phyloP scores from a whole-genome alignment of 73 alveolate genomes.

The Stentor roeselii region DNA sequence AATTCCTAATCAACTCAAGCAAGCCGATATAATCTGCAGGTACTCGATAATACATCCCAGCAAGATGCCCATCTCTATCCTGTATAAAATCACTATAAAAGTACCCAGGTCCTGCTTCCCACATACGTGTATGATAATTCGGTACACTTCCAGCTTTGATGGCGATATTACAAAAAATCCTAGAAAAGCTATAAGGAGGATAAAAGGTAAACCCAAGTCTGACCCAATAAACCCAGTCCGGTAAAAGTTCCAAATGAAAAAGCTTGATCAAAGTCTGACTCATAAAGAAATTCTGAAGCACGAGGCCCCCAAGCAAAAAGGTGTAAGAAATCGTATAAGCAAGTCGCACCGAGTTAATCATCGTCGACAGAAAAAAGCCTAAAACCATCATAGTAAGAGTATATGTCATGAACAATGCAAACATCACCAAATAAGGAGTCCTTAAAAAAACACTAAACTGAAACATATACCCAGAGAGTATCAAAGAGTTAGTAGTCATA shows the following conservation, averaged over 20 bases:
- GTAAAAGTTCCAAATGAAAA: conserved; percentile 19
- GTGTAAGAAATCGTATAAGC: conserved; percentile 22
- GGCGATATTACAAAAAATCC: conserved; percentile 1
- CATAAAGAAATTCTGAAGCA: background rate
- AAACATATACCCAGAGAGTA: conserved; percentile 10
- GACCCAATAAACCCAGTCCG: background rate
- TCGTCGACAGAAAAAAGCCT: conserved; percentile 7
- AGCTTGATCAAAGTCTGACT: background rate
- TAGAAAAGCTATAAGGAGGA: conserved; percentile 13
- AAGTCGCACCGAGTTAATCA: background rate
- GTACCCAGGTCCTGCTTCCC: conserved; percentile 22
- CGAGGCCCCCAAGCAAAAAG: conserved; percentile 18
- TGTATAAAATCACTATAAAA: background rate
- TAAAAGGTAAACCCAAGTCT: conserved; percentile 6
- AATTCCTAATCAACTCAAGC: background rate
- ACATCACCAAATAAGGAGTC: conserved; percentile 8
- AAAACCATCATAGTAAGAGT: background rate
- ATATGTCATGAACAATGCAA: background rate
- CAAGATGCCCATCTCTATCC: background rate
- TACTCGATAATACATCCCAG: background rate
- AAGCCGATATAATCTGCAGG: background rate
- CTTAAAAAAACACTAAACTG: background rate
- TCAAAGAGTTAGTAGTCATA: background rate
- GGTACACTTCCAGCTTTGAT: conserved; percentile 19
- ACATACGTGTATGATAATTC: background rate